These are phyloP conservation scores for Pseudofabraea citricarpa DNA, from an alignment of 2,329 filamentous ascomycete genomes.

Conservation along the genomic window DNA sequence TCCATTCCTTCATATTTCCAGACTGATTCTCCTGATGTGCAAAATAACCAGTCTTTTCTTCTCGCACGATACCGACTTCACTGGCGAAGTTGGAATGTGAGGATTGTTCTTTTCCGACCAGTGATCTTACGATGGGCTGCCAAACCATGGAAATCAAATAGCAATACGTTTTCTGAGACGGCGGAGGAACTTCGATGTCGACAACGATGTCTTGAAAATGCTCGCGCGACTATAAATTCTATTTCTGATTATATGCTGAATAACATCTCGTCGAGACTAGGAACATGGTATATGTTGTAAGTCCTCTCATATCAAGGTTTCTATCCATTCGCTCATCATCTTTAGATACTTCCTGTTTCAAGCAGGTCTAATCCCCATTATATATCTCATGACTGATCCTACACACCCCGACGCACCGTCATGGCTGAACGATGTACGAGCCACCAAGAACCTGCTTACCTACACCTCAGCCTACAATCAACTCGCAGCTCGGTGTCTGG, in stretches of 20 bases:
- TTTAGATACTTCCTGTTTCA: conserved; percentile 38
- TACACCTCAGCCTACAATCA: conserved; percentile 33
- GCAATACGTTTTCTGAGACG: conserved; percentile 28
- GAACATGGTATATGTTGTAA: conserved; percentile 37
- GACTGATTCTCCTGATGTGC: conserved; percentile 25
- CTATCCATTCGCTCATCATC: conserved; percentile 1
- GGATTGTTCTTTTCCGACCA: conserved; percentile 37
- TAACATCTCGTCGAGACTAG: conserved; percentile 33
- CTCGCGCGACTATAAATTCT: conserved; percentile 34
- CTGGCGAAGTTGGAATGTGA: conserved; percentile 38
- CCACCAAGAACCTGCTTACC: conserved; percentile 33
- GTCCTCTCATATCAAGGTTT: conserved; percentile 5
- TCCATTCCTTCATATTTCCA: conserved; percentile 35
- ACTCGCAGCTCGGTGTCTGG: conserved; percentile 33
- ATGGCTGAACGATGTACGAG: conserved; percentile 26
- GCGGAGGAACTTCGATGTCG: conserved; percentile 33
- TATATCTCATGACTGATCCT: conserved; percentile 37
- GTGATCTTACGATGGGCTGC: conserved; percentile 35
- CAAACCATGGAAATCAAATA: conserved; percentile 17
- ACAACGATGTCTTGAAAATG: conserved; percentile 33
- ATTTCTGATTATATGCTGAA: conserved; percentile 36
- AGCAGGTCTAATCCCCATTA: conserved; percentile 36
- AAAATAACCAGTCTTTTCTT: conserved; percentile 31
- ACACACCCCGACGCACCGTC: conserved; percentile 24
- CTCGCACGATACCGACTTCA: conserved; percentile 31